Conservation (phyloP, 345 rosid genomes). For the Camelina sativa region DNA sequence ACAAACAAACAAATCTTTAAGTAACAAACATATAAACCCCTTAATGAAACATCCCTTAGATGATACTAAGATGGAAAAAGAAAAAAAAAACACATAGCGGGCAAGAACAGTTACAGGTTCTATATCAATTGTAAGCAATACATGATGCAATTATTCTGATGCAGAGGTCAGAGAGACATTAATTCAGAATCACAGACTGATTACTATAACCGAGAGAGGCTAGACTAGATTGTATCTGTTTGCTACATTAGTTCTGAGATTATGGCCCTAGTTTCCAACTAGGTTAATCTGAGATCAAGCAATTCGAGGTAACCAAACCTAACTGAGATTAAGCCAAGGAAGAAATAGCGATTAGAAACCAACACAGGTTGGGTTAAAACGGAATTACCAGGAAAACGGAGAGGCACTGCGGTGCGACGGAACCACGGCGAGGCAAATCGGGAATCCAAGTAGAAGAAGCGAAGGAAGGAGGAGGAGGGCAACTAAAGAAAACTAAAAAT, state of each 20-base stretch:
- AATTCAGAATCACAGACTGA: not conserved
- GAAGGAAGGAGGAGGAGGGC: not conserved
- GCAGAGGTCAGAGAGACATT: not conserved
- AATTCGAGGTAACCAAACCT: not conserved
- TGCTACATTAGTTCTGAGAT: not conserved
- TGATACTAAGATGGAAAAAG: no score
- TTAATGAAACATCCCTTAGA: no score
- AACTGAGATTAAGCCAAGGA: not conserved
- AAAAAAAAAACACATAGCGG: no score
- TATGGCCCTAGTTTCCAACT: not conserved
- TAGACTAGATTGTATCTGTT: not conserved
- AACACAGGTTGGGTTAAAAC: not conserved
- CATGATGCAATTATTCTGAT: not conserved
- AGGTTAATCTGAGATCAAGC: not conserved
- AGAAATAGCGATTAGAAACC: not conserved
- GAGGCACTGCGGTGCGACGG: not conserved
- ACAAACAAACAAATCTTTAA: not conserved
- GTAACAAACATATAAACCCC: no score
- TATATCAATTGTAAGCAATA: no score
- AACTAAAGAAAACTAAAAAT: no score
- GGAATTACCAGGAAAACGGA: not conserved
- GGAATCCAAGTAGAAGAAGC: not conserved
- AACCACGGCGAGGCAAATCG: not conserved
- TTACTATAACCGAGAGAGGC: not conserved
- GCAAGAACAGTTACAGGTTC: no score